Evolutionary conservation across 169 alveolate species (phyloP), one percentile per base, ranked within the genome.

Genomic region (Eimeria acervulina): DNA sequence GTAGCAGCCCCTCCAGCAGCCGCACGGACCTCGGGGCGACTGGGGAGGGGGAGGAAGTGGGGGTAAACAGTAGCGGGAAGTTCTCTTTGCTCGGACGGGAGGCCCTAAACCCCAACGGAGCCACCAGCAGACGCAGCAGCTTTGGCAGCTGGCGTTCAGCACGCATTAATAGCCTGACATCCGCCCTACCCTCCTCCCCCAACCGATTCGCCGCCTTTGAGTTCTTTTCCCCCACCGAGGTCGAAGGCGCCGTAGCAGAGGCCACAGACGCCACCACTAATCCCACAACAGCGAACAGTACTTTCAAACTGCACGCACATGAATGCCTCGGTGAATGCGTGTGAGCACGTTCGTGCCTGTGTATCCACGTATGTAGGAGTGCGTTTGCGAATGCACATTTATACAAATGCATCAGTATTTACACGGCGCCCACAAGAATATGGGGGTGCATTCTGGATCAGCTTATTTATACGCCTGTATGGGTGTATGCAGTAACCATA

Each of bases 1-100:
- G 63, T 66, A 87, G 66, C 94, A 87, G 94, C 94, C 63, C 47
- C 55, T 63, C 84, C 1, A 87, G 94, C 83, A 87, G 94, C 94
- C 68, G 66, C 26, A 33, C 61, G 15, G 83, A 63, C 52, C 81
- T 63, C 15, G 93, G 93, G 61, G 40, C 52, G 47, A 23, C 44
- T 47, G 61, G 70, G 15, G 28, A 8, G 94, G 94, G 83, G 59
- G 94, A 63, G 1, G 94, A 87, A 23, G 78, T 38, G 40, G 68
- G 31, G 26, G 80, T 31, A 26, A 10, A 33, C 52, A 55, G 36
- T 36, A 80, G 89, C 17, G 66, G 68, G 44, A 52, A 59, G 26
- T 19, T 85, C 40, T 23, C 83, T 40, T 40, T 63, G 84, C 26
- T 61, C 44, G 83, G 70, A 44, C 59, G 36, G 21, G 94, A 87